Percentiles rank a stretch among this genome's conserved stretches.
These are phyloP conservation scores for Conticribra weissflogii DNA, from an alignment of 108 stramenopile species.

Conservation along the genomic window DNA sequence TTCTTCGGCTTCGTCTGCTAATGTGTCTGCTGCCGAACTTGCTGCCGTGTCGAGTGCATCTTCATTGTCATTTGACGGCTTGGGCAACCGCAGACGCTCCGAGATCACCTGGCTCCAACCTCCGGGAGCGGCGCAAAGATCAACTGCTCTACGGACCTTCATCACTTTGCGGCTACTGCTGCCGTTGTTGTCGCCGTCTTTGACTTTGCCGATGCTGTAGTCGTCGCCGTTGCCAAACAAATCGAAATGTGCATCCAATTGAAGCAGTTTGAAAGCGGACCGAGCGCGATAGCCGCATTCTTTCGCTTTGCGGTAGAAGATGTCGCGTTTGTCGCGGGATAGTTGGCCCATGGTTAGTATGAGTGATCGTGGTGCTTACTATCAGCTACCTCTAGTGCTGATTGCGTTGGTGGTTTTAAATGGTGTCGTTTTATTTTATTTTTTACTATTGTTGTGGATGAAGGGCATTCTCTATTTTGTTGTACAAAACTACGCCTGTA, in stretches of 20 bases:
- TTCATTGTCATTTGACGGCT: neutral
- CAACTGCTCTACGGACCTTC: constrained; percentile 78
- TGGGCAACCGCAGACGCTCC: constrained; percentile 45
- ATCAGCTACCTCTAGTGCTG: too few species aligned
- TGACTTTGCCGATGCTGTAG: too few species aligned
- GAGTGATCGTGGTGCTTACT: too few species aligned
- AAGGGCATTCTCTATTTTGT: too few species aligned
- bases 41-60: constrained; percentile 5
- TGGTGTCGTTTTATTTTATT: too few species aligned
- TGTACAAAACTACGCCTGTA: too few species aligned
- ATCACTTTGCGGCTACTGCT: constrained; percentile 19
- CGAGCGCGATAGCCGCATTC: constrained; percentile 96
- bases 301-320: constrained; percentile 98
- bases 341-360: constrained; percentile 72
- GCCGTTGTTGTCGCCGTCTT: too few species aligned
- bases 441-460: too few species aligned
- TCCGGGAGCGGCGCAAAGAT: constrained; percentile 99
- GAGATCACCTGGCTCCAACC: constrained; percentile 96
- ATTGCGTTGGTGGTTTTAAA: neutral
- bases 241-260: constrained; percentile 95
- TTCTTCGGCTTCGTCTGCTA: constrained; percentile 12
- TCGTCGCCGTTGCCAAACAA: constrained; percentile 63
- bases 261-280: constrained; percentile 97
- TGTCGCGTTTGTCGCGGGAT: constrained; percentile 95
- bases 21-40: constrained; percentile 20